phyloP scores from a whole-genome alignment of 768 basidiomycete genomes.

The Boletellus emodensis region DNA sequence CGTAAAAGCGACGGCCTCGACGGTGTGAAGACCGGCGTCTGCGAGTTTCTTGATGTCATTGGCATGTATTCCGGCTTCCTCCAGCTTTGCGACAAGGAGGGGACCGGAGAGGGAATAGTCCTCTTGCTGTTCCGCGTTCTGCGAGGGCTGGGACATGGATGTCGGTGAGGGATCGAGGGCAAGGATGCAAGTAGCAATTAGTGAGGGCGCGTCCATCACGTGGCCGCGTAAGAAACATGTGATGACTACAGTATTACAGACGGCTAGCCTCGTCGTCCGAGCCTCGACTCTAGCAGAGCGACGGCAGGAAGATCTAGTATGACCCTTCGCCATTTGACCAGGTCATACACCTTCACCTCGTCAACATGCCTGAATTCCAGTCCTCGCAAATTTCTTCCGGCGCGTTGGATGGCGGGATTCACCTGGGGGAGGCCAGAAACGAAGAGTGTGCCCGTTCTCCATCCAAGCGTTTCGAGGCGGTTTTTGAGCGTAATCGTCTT shows the following conservation, averaged over 20 bases:
- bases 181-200: background rate
- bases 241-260: background rate
- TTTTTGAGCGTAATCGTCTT: conserved; percentile 68
- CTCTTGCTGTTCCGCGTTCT: conserved; percentile 47
- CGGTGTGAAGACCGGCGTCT: conserved; percentile 88
- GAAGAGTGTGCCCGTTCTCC: conserved; percentile 68
- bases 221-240: conserved; percentile 19
- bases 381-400: conserved; percentile 67
- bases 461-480: conserved; percentile 60
- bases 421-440: conserved; percentile 60
- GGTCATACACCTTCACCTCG: conserved; percentile 75
- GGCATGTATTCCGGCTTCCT: conserved; percentile 84
- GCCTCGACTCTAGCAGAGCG: conserved; percentile 65
- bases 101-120: conserved; percentile 68
- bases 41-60: conserved; percentile 94
- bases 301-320: conserved; percentile 81
- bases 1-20: conserved; percentile 95
- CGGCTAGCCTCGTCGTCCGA: conserved; percentile 38
- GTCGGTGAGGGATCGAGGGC: background rate
- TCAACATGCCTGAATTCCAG: conserved; percentile 60
- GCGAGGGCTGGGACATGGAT: conserved; percentile 46
- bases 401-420: conserved; percentile 53
- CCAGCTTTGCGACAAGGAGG: conserved; percentile 75
- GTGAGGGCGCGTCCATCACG: conserved; percentile 31
- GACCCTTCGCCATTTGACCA: conserved; percentile 78